Percentiles rank a stretch among this genome's conserved stretches.
These are phyloP conservation scores for Phytopythium vexans DNA, from an alignment of 352 stramenopile genomes.

Conservation along the genomic window DNA sequence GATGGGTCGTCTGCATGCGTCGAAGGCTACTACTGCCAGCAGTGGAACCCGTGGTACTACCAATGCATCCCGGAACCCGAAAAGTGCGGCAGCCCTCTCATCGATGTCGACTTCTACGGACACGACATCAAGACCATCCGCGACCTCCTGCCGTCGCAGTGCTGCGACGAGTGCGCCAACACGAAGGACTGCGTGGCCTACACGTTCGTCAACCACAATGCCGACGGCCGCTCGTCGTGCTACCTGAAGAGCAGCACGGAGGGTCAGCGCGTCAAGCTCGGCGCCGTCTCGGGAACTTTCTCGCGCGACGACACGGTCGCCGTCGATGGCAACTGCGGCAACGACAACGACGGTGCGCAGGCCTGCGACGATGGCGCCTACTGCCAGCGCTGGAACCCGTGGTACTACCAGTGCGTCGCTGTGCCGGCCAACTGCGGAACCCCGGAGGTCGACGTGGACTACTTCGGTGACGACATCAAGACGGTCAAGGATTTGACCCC, in stretches of 20 bases:
- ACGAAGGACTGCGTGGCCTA: constrained; percentile 22
- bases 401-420: constrained; percentile 42
- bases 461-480: constrained; percentile 39
- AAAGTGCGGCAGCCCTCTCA: constrained; percentile 13
- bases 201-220: constrained; percentile 33
- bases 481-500: constrained; percentile 16
- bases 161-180: constrained; percentile 22
- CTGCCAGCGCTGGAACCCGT: constrained; percentile 16
- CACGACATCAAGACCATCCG: constrained; percentile 18
- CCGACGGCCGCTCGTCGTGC: constrained; percentile 13
- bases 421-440: constrained; percentile 26
- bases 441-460: constrained; percentile 36
- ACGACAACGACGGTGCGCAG: constrained; percentile 6
- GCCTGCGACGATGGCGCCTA: constrained; percentile 3
- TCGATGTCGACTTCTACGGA: constrained; percentile 25
- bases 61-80: constrained; percentile 13
- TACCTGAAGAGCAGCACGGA: constrained; percentile 27
- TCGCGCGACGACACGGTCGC: too few relatives aligned
- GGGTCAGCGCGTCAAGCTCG: constrained; percentile 5
- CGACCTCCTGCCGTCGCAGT: constrained; percentile 13
- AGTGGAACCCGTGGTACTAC: constrained; percentile 13
- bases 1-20: constrained; percentile 9
- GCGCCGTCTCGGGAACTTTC: constrained; percentile 25
- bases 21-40: constrained; percentile 13
- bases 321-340: constrained; percentile 12